phyloP scores from a whole-genome alignment of 371 early-diverging fungal species.

The Haplosporangium sp. region DNA sequence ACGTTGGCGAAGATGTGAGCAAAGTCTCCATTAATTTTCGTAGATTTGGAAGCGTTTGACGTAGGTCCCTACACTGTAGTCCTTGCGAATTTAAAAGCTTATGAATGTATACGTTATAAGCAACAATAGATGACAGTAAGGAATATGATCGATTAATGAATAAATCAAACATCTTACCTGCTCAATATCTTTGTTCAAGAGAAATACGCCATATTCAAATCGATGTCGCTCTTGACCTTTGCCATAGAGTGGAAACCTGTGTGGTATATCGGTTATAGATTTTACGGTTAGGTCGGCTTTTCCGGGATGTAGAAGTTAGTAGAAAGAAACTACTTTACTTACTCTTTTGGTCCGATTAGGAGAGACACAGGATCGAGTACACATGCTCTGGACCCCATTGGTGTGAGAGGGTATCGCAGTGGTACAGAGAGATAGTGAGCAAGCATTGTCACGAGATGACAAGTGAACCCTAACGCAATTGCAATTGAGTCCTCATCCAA shows the following conservation, averaged over 20 bases:
- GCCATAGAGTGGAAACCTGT: conserved; percentile 81
- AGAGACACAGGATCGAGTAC: conserved; percentile 76
- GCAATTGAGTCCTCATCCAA: conserved; percentile 78
- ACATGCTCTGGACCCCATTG: conserved; percentile 83
- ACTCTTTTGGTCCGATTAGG: conserved; percentile 67
- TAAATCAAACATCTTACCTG: conserved; percentile 64
- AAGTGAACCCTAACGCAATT: conserved; percentile 79
- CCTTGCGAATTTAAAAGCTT: conserved; percentile 84
- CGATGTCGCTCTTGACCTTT: conserved; percentile 78
- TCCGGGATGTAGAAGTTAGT: too few relatives aligned
- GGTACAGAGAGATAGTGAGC: conserved; percentile 81
- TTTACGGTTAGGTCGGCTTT: neutral
- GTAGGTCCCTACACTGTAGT: conserved; percentile 76
- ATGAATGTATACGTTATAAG: neutral
- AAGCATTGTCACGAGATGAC: conserved; percentile 78
- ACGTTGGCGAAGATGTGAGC: conserved; percentile 63
- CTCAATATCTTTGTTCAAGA: conserved; percentile 88
- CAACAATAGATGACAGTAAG: neutral
- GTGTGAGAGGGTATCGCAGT: conserved; percentile 78
- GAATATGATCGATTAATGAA: neutral
- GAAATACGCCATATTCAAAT: conserved; percentile 88
- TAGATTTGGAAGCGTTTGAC: conserved; percentile 84
- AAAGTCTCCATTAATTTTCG: conserved; percentile 73
- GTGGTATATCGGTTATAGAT: neutral
- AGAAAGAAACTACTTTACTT: conserved; percentile 47